Conservation (phyloP, 2,329 filamentous ascomycete genomes). For the Colletotrichum godetiae region DNA sequence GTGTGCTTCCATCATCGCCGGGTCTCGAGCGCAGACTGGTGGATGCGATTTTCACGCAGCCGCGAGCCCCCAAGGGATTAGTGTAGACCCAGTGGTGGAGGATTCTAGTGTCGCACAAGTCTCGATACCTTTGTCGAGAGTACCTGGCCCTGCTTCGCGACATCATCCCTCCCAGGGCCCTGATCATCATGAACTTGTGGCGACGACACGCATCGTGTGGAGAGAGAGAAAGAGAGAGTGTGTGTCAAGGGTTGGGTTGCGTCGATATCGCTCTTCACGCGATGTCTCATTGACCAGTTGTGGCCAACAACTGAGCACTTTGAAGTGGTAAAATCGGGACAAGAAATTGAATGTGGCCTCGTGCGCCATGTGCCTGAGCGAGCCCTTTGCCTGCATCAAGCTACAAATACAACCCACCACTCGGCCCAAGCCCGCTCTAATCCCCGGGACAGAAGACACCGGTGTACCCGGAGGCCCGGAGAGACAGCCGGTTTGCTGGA, state of each 20-base stretch:
- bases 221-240: not conserved
- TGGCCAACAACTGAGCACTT: not conserved
- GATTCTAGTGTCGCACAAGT: not conserved
- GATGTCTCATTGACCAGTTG: not conserved
- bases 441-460: constrained; percentile 17
- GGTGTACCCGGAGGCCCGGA: constrained; percentile 29
- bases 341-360: not conserved
- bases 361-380: not conserved
- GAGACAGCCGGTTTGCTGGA: constrained; percentile 33
- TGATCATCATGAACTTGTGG: constrained; percentile 22
- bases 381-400: not conserved
- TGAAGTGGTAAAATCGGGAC: not conserved
- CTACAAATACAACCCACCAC: constrained; percentile 13
- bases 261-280: not conserved
- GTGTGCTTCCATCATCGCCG: constrained; percentile 5
- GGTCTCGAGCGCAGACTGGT: constrained; percentile 17
- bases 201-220: constrained; percentile 14
- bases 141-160: not conserved
- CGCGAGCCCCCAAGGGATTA: not conserved
- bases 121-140: not conserved
- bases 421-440: constrained; percentile 14
- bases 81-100: not conserved
- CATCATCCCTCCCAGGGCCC: not conserved
- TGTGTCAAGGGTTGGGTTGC: not conserved
- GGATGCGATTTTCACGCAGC: constrained; percentile 20